Evolutionary conservation across 495 filamentous ascomycete genomes (phyloP).

Genomic region (Trichoderma reesei): DNA sequence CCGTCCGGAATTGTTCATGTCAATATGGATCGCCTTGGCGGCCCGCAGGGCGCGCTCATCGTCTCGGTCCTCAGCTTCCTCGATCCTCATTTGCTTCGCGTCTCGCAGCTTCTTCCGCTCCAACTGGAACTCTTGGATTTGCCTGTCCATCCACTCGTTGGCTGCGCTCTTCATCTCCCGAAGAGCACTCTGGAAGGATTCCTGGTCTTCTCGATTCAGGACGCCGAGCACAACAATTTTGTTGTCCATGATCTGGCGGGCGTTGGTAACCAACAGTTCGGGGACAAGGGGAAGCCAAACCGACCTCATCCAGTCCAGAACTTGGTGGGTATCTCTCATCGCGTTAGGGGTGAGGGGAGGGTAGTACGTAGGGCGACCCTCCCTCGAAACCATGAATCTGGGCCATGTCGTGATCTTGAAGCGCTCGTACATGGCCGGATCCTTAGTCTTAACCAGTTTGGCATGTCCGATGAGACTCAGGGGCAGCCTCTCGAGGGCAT

Average conservation of each 20-base stretch:
- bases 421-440: slow-evolving; percentile 56
- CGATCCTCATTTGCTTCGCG: slow-evolving; percentile 86
- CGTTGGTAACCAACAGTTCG: slow-evolving; percentile 84
- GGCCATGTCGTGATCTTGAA: slow-evolving; percentile 97
- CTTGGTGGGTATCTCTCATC: slow-evolving; percentile 74
- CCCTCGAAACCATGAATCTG: slow-evolving; percentile 76
- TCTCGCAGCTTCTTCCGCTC: slow-evolving; percentile 89
- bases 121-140: slow-evolving; percentile 75
- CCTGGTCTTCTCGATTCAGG: slow-evolving; percentile 65
- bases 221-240: slow-evolving; percentile 89
- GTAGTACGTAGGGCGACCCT: slow-evolving; percentile 83
- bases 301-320: slow-evolving; percentile 86
- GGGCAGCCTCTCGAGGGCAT: slow-evolving; percentile 73
- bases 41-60: slow-evolving; percentile 76
- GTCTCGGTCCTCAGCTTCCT: slow-evolving; percentile 88
- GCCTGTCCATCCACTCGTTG: slow-evolving; percentile 95
- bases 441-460: slow-evolving; percentile 80
- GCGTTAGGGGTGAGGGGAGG: slow-evolving; percentile 71
- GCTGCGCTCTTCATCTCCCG: slow-evolving; percentile 93
- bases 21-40: slow-evolving; percentile 88
- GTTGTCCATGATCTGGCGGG: slow-evolving; percentile 86
- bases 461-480: slow-evolving; percentile 84
- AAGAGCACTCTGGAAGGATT: slow-evolving; percentile 67
- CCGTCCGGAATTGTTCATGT: slow-evolving; percentile 73
- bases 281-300: slow-evolving; percentile 98